Percentiles rank a stretch among this genome's conserved stretches.
phyloP scores from a whole-genome alignment of 179 eudicot genomes.

The Actinidia arguta region DNA sequence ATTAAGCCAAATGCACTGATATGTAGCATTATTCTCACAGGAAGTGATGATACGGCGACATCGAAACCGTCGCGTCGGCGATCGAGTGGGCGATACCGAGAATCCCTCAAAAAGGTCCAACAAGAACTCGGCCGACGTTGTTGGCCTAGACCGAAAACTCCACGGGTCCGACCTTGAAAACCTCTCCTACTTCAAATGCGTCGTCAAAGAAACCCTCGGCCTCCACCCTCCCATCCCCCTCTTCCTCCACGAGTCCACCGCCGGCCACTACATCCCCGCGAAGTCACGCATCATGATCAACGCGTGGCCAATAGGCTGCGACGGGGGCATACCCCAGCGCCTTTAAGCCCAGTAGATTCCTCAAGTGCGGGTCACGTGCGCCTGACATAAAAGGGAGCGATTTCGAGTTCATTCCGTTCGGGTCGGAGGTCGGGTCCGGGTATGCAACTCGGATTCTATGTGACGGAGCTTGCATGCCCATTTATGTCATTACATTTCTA shows the following conservation, averaged over 20 bases:
- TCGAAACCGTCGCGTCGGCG: slow-evolving; percentile 74
- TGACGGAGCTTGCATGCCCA: slow-evolving; percentile 53
- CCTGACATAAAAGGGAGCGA: slow-evolving; percentile 59
- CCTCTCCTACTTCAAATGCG: slow-evolving; percentile 54
- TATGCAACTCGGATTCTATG: slow-evolving; percentile 64
- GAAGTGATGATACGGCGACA: slow-evolving; percentile 81
- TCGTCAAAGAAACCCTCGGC: slow-evolving; percentile 69
- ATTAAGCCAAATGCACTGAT: no score
- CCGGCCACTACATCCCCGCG: slow-evolving; percentile 54
- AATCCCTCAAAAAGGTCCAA: slow-evolving; percentile 58
- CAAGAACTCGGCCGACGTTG: slow-evolving; percentile 47
- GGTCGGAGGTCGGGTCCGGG: slow-evolving; percentile 76
- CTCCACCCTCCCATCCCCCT: slow-evolving; percentile 83
- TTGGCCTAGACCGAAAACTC: slow-evolving; percentile 54
- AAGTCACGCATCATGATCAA: slow-evolving; percentile 56
- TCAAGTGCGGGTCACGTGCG: slow-evolving; percentile 31
- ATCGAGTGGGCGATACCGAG: slow-evolving; percentile 72
- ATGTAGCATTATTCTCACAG: slow-evolving; percentile 39
- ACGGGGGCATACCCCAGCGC: slow-evolving; percentile 52
- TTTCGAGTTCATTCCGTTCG: slow-evolving; percentile 66
- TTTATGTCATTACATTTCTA: slow-evolving; percentile 50
- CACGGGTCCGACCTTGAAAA: slow-evolving; percentile 65
- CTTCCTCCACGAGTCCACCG: slow-evolving; percentile 64
- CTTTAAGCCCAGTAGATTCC: slow-evolving; percentile 54
- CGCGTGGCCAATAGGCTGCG: slow-evolving; percentile 62